Conservation (phyloP, 345 rosid genomes). For the Citrus sp. region DNA sequence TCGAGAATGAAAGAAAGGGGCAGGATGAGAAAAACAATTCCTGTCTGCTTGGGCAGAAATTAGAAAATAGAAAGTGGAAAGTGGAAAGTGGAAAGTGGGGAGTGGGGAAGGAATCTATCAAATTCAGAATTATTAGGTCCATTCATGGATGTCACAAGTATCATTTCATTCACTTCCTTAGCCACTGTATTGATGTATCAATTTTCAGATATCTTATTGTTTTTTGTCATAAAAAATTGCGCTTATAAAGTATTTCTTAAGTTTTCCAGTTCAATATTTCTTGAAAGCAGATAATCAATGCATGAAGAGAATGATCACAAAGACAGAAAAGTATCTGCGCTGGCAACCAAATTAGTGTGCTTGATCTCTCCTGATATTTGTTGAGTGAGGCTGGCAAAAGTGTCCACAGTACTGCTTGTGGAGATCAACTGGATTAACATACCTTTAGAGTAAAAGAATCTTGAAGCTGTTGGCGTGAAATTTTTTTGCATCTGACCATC, state of each 20-base stretch:
- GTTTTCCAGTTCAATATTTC: constrained; percentile 15
- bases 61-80: not conserved
- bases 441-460: not conserved
- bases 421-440: not conserved
- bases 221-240: not conserved
- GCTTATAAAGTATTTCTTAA: constrained; percentile 1
- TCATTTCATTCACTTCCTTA: not conserved
- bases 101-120: not conserved
- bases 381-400: not conserved
- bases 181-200: not conserved
- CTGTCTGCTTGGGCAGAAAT: not conserved
- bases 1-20: not conserved
- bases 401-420: not conserved
- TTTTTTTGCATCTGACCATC: not conserved
- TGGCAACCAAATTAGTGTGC: not conserved
- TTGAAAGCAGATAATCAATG: constrained; percentile 14
- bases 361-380: not conserved
- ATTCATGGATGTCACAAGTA: not conserved
- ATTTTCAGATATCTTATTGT: not conserved
- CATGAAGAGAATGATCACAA: constrained; percentile 13
- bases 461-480: not conserved
- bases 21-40: not conserved
- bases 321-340: not conserved
- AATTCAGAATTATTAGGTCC: not conserved
- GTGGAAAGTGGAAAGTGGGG: no score